These are phyloP conservation scores for Leccinum boreale DNA, from an alignment of 768 basidiomycete species.

Conservation along the genomic window DNA sequence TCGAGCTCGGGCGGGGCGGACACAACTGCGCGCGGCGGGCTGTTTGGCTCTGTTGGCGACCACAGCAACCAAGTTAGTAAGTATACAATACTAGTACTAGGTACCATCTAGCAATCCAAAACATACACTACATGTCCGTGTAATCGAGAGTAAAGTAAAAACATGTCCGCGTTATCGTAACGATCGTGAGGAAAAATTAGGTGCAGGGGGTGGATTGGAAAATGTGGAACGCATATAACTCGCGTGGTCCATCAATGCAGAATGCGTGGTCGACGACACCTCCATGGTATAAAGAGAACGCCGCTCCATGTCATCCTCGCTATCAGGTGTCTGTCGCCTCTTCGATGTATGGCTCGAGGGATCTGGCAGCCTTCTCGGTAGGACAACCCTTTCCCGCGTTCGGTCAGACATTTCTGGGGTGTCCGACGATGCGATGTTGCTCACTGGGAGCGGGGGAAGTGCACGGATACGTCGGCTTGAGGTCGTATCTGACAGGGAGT, in stretches of 20 bases:
- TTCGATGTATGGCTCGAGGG: neutral
- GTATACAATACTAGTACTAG: too few relatives aligned
- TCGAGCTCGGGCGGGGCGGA: neutral
- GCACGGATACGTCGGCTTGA: conserved; percentile 23
- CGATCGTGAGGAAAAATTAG: conserved; percentile 1
- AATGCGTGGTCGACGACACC: conserved; percentile 27
- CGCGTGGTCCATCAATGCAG: conserved; percentile 30
- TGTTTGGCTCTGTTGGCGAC: conserved; percentile 31
- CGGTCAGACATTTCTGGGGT: neutral
- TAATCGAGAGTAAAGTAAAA: neutral
- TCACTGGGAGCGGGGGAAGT: conserved; percentile 28
- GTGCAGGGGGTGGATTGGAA: conserved; percentile 4
- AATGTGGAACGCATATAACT: conserved; percentile 22
- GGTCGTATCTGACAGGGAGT: conserved; percentile 8
- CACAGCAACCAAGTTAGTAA: neutral
- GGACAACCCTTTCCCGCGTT: neutral
- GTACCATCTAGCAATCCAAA: neutral
- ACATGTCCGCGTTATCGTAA: conserved; percentile 7
- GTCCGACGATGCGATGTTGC: neutral
- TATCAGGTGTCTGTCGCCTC: neutral
- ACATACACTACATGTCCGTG: conserved; percentile 1
- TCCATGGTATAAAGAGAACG: conserved; percentile 18
- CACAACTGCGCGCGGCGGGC: neutral
- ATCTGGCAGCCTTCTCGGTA: neutral
- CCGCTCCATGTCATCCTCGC: conserved; percentile 13